Evolutionary conservation across 495 filamentous ascomycete species (phyloP).

Genomic region (Neurospora sp.): DNA sequence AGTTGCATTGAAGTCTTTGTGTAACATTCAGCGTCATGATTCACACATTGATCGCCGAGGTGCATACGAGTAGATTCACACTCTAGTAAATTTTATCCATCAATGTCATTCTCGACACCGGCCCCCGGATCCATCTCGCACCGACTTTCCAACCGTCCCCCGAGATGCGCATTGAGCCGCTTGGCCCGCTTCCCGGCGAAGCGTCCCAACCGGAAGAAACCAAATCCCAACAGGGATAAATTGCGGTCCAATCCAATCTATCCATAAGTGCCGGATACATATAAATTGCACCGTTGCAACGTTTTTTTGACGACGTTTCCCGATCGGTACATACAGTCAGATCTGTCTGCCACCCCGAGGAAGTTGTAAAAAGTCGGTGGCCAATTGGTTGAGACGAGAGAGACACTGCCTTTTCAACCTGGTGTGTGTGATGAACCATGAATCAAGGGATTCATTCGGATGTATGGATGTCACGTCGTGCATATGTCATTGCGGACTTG

Average conservation of each 20-base stretch:
- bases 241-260: not conserved
- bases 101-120: not conserved
- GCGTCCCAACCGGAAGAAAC: not conserved
- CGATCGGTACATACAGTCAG: not conserved
- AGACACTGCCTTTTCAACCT: not conserved
- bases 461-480: not conserved
- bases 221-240: not conserved
- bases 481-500: not conserved
- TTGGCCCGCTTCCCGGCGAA: not conserved
- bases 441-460: not conserved
- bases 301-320: not conserved
- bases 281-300: not conserved
- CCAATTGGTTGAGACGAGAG: not conserved
- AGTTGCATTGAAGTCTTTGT: not conserved
- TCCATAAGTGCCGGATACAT: not conserved
- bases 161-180: not conserved
- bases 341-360: not conserved
- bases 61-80: not conserved
- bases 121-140: not conserved
- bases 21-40: not conserved
- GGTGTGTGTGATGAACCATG: not conserved
- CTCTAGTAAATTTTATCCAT: not conserved
- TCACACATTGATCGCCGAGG: not conserved
- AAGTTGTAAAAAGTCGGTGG: constrained; percentile 11
- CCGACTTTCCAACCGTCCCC: not conserved